phyloP scores from a whole-genome alignment of 2,329 filamentous ascomycete genomes.

The Metarhizium sp. region DNA sequence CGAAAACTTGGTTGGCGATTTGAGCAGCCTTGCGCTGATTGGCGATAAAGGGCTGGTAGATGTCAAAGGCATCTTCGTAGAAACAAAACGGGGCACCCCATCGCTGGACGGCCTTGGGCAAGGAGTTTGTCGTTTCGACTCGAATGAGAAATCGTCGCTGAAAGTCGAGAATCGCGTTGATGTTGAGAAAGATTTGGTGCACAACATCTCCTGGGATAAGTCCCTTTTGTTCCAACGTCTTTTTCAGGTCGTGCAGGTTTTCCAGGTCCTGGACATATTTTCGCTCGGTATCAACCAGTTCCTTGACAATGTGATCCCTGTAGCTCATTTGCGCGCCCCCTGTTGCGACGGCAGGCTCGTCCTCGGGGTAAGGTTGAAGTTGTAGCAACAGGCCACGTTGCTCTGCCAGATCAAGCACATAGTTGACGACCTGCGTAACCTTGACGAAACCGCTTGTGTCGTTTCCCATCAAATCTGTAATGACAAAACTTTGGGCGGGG shows the following conservation, averaged over 20 bases:
- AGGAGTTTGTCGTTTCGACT: constrained; percentile 88
- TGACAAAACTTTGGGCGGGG: constrained; percentile 77
- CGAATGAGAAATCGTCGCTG: constrained; percentile 91
- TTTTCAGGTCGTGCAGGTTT: constrained; percentile 86
- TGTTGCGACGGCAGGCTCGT: constrained; percentile 31
- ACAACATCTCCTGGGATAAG: constrained; percentile 82
- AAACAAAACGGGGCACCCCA: constrained; percentile 90
- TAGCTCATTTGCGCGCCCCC: constrained; percentile 62
- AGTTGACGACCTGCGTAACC: constrained; percentile 87
- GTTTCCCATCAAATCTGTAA: constrained; percentile 83
- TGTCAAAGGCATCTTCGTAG: constrained; percentile 79
- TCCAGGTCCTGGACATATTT: constrained; percentile 98
- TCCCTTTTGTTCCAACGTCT: constrained; percentile 77
- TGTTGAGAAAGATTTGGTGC: constrained; percentile 92
- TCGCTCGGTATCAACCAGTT: constrained; percentile 88
- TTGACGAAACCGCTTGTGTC: constrained; percentile 98
- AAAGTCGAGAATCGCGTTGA: constrained; percentile 91
- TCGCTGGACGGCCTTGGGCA: constrained; percentile 66
- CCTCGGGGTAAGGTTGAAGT: constrained; percentile 47
- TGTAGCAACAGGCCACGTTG: constrained; percentile 63
- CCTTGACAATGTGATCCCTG: constrained; percentile 80
- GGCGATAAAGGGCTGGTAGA: constrained; percentile 95
- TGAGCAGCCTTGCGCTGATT: constrained; percentile 88
- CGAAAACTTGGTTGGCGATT: constrained; percentile 75
- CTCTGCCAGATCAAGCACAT: constrained; percentile 79